Percentiles rank a stretch among this genome's conserved stretches.
Conservation (phyloP, 768 basidiomycete species). For the Naganishia vishniacii region DNA sequence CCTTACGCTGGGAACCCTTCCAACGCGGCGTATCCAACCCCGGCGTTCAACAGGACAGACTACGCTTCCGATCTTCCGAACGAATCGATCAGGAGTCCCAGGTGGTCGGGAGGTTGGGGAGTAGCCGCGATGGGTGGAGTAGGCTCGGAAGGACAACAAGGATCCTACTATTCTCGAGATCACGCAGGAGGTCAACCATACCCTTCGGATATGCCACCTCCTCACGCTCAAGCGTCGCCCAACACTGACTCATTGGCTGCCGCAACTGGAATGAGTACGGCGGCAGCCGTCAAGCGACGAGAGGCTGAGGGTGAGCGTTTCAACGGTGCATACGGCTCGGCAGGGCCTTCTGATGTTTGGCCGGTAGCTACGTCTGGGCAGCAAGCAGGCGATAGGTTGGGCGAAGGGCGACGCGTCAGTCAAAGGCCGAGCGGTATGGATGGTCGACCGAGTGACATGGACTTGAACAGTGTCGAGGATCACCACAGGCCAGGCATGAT, state of each 20-base stretch:
- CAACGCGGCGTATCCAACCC: conserved; percentile 9
- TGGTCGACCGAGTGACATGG: conserved; percentile 2
- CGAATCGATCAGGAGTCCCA: conserved; percentile 5
- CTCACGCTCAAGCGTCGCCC: not conserved
- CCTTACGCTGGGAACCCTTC: conserved; percentile 7
- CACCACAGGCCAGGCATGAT: not conserved
- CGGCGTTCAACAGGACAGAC: conserved; percentile 14
- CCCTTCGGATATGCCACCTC: not conserved
- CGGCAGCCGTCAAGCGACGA: not conserved
- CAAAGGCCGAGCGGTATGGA: not conserved
- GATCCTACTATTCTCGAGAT: not conserved
- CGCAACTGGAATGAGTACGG: not conserved
- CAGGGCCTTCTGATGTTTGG: not conserved
- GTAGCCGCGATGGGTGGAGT: conserved; percentile 5
- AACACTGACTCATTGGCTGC: too few relatives aligned
- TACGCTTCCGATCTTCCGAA: conserved; percentile 10
- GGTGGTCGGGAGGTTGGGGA: conserved; percentile 8
- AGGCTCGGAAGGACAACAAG: not conserved
- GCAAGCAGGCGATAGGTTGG: not conserved
- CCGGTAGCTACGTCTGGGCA: too few relatives aligned
- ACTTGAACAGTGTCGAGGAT: not conserved
- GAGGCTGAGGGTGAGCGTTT: conserved; percentile 3
- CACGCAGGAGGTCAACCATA: conserved; percentile 3
- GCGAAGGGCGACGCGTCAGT: not conserved
- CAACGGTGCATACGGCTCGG: not conserved